A percentile compares a stretch with the other conserved stretches of the same genome.
phyloP scores from a whole-genome alignment of 1,284 basidiomycete genomes.

The Papiliotrema nemorosa region DNA sequence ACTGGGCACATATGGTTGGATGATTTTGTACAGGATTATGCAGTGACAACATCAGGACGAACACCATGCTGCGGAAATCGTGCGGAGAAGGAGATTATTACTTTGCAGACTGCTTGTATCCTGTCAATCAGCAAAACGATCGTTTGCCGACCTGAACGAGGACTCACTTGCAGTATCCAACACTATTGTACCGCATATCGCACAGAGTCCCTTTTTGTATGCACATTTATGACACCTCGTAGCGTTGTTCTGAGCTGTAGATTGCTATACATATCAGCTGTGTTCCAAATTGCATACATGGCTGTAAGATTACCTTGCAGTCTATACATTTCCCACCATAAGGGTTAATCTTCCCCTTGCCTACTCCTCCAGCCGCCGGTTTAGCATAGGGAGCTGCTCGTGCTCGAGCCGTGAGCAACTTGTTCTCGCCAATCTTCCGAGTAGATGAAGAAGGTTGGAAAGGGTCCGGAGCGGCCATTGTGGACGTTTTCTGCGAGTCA shows the following conservation, averaged over 20 bases:
- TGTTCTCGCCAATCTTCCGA: constrained; percentile 50
- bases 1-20: too few relatives aligned
- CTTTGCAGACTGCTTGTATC: constrained; percentile 42
- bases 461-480: constrained; percentile 43
- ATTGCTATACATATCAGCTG: constrained; percentile 19
- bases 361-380: constrained; percentile 21
- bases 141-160: not conserved
- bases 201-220: constrained; percentile 50
- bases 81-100: constrained; percentile 9
- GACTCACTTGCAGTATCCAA: constrained; percentile 40
- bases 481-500: constrained; percentile 41
- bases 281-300: not conserved
- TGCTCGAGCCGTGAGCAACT: constrained; percentile 42
- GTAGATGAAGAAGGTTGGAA: constrained; percentile 45
- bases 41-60: constrained; percentile 5
- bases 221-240: constrained; percentile 49
- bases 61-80: not conserved
- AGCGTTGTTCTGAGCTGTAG: constrained; percentile 43
- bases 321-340: constrained; percentile 49
- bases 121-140: constrained; percentile 11
- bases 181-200: constrained; percentile 47
- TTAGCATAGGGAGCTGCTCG: constrained; percentile 38
- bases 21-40: constrained; percentile 6
- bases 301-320: constrained; percentile 39
- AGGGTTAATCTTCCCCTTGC: constrained; percentile 33